These are phyloP conservation scores for Cutaneotrichosporon sp. DNA, from an alignment of 1,284 basidiomycete genomes.

Conservation along the genomic window DNA sequence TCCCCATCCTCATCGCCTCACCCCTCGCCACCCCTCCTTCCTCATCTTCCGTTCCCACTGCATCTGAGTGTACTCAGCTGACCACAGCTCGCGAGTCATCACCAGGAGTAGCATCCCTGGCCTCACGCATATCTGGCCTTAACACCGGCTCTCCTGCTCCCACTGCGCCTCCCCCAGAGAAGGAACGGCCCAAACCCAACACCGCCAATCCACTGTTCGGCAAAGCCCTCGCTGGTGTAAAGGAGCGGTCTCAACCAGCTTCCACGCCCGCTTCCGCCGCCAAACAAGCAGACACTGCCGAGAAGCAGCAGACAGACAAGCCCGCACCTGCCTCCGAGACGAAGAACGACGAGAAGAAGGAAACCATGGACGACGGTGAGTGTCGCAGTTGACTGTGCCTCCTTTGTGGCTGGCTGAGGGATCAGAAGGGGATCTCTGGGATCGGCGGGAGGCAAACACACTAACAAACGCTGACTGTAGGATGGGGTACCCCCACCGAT, in stretches of 20 bases:
- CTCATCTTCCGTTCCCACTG: not conserved
- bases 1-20: not conserved
- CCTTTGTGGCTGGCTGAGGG: too few species aligned
- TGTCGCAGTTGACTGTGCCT: too few species aligned
- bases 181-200: slow-evolving; percentile 27
- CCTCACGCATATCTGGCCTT: slow-evolving; percentile 37
- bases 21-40: not conserved
- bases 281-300: not conserved
- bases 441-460: too few species aligned
- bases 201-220: slow-evolving; percentile 33
- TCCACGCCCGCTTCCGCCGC: not conserved
- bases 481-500: slow-evolving; percentile 1
- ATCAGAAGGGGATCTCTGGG: not conserved
- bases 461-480: slow-evolving; percentile 6
- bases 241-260: too few species aligned
- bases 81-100: slow-evolving; percentile 20
- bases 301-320: not conserved
- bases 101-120: slow-evolving; percentile 30
- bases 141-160: slow-evolving; percentile 23
- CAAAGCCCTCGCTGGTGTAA: slow-evolving; percentile 39
- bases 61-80: not conserved
- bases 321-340: not conserved
- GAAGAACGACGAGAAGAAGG: slow-evolving; percentile 4
- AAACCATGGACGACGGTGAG: slow-evolving; percentile 14
- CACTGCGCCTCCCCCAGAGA: slow-evolving; percentile 5